Conservation (phyloP, 2,329 filamentous ascomycete genomes). For the Penicillium sp. region DNA sequence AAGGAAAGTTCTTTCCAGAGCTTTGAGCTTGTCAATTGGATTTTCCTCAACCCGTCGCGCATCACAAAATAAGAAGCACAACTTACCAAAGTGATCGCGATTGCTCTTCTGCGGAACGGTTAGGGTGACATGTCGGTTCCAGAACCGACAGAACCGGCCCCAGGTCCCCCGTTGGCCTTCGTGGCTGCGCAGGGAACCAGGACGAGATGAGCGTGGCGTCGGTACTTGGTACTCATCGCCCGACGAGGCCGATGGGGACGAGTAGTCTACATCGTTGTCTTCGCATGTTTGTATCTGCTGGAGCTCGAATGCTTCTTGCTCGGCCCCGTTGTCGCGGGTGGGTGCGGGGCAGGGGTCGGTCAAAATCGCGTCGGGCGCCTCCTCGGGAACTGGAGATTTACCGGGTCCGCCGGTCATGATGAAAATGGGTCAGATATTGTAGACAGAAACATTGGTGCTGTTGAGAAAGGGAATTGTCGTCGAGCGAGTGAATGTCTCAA, state of each 20-base stretch:
- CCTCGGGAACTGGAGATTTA: background rate
- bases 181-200: conserved; percentile 13
- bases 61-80: background rate
- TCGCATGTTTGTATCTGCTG: conserved; percentile 31
- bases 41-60: no score
- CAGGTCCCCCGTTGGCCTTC: conserved; percentile 46
- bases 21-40: conserved; percentile 39
- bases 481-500: background rate
- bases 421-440: background rate
- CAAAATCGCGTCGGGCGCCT: conserved; percentile 8
- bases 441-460: background rate
- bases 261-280: conserved; percentile 24
- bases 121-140: conserved; percentile 56
- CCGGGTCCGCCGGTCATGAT: conserved; percentile 11
- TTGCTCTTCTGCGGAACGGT: conserved; percentile 41
- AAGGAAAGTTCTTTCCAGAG: conserved; percentile 72
- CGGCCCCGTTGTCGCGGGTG: conserved; percentile 4
- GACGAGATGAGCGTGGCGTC: conserved; percentile 25
- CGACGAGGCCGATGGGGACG: conserved; percentile 33
- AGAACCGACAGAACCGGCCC: conserved; percentile 74
- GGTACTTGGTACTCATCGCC: conserved; percentile 31
- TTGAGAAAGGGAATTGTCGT: background rate
- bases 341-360: conserved; percentile 11
- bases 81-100: conserved; percentile 43
- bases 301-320: conserved; percentile 30